A percentile compares a stretch with the other conserved stretches of the same genome.
phyloP scores from a whole-genome alignment of 345 rosid genomes.

The Melastoma malabathricum region DNA sequence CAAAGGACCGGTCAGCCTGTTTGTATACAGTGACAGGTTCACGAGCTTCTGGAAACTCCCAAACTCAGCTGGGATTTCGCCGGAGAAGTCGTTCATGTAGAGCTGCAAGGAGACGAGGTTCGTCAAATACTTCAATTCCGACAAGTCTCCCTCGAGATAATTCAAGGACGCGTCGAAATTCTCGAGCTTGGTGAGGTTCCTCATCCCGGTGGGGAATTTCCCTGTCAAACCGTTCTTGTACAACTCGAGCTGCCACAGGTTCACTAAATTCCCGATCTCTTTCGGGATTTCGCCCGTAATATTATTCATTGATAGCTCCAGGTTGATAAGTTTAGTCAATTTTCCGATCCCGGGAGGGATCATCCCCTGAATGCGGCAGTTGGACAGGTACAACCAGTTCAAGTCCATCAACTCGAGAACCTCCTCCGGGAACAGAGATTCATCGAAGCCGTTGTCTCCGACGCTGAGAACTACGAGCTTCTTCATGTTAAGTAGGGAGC shows the following conservation, averaged over 20 bases:
- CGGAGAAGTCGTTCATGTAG: slow-evolving; percentile 36
- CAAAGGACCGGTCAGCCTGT: slow-evolving; percentile 52
- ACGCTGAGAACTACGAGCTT: slow-evolving; percentile 39
- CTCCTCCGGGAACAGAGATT: slow-evolving; percentile 32
- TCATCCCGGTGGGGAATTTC: slow-evolving; percentile 48
- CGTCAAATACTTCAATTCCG: slow-evolving; percentile 39
- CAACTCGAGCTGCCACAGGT: slow-evolving; percentile 62
- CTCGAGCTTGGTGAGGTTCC: slow-evolving; percentile 50
- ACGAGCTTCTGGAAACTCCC: slow-evolving; percentile 52
- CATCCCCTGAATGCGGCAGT: slow-evolving; percentile 43
- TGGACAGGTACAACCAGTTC: slow-evolving; percentile 48
- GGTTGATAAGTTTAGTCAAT: slow-evolving; percentile 34
- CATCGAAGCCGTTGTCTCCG: slow-evolving; percentile 52
- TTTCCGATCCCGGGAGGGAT: slow-evolving; percentile 53
- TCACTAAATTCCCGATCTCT: slow-evolving; percentile 40
- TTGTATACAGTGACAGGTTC: slow-evolving; percentile 57
- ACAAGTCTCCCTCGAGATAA: slow-evolving; percentile 39
- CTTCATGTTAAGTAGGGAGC: slow-evolving; percentile 37
- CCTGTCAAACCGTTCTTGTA: slow-evolving; percentile 50
- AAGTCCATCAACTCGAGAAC: slow-evolving; percentile 35
- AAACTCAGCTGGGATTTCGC: slow-evolving; percentile 61
- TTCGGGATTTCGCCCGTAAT: slow-evolving; percentile 48
- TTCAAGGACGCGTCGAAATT: slow-evolving; percentile 54
- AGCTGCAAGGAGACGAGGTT: slow-evolving; percentile 56
- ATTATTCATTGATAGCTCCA: slow-evolving; percentile 42